Conservation (phyloP, 106 monocot species). For the Dendrobium catenatum region DNA sequence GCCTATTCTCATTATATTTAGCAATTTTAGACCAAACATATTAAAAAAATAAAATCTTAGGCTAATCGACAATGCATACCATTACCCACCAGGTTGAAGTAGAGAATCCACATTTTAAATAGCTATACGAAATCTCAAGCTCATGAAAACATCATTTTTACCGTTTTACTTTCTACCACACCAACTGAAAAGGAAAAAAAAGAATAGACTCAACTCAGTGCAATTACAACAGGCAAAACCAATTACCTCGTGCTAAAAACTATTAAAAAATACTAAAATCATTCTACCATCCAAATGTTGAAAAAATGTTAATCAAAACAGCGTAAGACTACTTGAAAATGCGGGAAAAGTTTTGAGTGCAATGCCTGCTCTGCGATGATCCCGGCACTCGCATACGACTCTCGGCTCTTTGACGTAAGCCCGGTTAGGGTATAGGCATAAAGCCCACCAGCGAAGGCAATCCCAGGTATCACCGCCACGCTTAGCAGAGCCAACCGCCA, state of each 20-base stretch:
- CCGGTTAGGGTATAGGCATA: slow-evolving; percentile 94
- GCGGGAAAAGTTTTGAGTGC: background rate
- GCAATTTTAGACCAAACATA: background rate
- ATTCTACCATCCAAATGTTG: background rate
- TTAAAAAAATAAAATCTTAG: background rate
- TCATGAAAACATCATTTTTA: background rate
- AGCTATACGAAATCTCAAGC: background rate
- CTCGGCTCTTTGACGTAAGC: slow-evolving; percentile 91
- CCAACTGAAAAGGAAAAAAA: background rate
- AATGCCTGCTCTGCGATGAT: slow-evolving; percentile 83
- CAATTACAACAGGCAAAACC: background rate
- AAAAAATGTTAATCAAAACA: background rate
- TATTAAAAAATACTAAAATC: background rate
- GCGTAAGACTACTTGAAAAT: background rate
- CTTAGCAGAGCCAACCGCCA: slow-evolving; percentile 93
- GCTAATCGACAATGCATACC: too few species aligned
- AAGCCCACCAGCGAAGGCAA: slow-evolving; percentile 92
- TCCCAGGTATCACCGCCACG: slow-evolving; percentile 91
- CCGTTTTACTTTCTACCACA: background rate
- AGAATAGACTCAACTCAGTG: background rate
- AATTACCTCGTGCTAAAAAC: background rate
- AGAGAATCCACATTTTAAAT: background rate
- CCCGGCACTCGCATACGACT: slow-evolving; percentile 96
- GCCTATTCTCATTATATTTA: background rate
- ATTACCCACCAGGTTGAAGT: too few species aligned